Evolutionary conservation across 148 eudicot genomes (phyloP).

Genomic region (Spergularia bocconei): DNA sequence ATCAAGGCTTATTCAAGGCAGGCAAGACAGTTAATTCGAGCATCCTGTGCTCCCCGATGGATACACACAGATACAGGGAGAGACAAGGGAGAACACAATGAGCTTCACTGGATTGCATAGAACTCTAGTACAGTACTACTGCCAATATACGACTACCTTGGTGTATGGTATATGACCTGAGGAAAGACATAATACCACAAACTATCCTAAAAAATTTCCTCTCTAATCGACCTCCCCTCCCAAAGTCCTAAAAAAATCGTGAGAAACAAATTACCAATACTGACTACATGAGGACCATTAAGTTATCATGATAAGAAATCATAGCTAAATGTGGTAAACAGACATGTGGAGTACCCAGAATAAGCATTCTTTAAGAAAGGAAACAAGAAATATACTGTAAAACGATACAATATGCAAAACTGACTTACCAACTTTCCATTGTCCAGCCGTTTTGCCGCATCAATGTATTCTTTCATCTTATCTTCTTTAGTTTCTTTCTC

Average conservation of each 20-base stretch:
- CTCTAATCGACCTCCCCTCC: background rate
- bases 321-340: background rate
- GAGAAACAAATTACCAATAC: background rate
- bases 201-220: background rate
- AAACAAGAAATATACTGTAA: background rate
- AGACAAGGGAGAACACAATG: too few species aligned
- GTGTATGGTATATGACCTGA: background rate
- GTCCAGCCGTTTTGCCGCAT: slow-evolving; percentile 62
- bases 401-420: background rate
- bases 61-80: too few species aligned
- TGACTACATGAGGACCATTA: background rate
- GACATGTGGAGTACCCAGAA: background rate
- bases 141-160: background rate
- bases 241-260: background rate
- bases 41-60: too few species aligned
- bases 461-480: slow-evolving; percentile 52
- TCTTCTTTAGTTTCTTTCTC: slow-evolving; percentile 56
- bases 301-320: background rate
- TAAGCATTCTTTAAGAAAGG: background rate
- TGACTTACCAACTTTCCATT: slow-evolving; percentile 57
- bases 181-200: background rate
- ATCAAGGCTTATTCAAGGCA: too few species aligned
- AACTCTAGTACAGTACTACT: too few species aligned
- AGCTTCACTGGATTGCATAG: too few species aligned
- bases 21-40: too few species aligned